Evolutionary conservation across 1,139 yeast genomes (phyloP).

Genomic region (Geotrichum citri-aurantii): DNA sequence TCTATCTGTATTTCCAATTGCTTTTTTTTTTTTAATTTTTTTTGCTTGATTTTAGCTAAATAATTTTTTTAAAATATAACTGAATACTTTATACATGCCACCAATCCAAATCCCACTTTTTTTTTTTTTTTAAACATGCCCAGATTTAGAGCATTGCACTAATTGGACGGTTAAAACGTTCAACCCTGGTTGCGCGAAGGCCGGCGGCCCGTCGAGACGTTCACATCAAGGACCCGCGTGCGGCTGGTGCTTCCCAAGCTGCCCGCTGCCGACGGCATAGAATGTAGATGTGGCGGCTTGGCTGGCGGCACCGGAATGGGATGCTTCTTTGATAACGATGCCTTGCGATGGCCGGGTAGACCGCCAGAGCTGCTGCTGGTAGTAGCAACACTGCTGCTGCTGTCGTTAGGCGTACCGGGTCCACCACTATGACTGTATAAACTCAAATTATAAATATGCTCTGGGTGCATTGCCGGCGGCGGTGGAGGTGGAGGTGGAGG

Average conservation of each 20-base stretch:
- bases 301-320: constrained; percentile 11
- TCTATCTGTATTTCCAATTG: too few species aligned
- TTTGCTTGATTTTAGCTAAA: too few species aligned
- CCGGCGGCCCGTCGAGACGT: constrained; percentile 10
- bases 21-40: too few species aligned
- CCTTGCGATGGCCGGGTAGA: background rate
- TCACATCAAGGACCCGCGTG: constrained; percentile 13
- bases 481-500: constrained; percentile 5
- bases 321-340: background rate
- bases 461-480: constrained; percentile 10
- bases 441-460: constrained; percentile 5
- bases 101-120: too few species aligned
- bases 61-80: too few species aligned
- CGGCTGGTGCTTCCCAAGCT: background rate
- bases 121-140: too few species aligned
- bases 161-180: too few species aligned
- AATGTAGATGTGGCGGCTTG: constrained; percentile 14
- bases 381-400: background rate
- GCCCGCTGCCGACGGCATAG: background rate
- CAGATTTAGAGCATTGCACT: too few species aligned
- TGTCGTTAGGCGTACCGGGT: background rate
- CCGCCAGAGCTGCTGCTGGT: background rate
- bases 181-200: constrained; percentile 5
- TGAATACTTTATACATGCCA: too few species aligned
- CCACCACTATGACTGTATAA: background rate